Conservation (phyloP, 2,329 filamentous ascomycete genomes). For the Colletotrichum cuscutae region DNA sequence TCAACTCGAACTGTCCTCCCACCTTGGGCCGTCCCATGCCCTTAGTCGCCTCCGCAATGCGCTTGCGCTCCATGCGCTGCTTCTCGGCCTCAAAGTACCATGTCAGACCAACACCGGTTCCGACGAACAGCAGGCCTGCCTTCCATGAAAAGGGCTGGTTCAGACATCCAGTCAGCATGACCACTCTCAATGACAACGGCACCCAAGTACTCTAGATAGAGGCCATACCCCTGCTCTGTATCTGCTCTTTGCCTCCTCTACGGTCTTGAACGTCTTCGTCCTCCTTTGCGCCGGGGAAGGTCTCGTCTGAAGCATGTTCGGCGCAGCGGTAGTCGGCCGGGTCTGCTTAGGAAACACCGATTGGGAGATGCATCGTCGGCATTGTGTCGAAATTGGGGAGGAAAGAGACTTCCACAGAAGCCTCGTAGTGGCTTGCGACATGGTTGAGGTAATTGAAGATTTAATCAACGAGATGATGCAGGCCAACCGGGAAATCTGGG, state of each 20-base stretch:
- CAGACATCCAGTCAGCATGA: constrained; percentile 13
- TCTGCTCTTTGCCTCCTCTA: constrained; percentile 69
- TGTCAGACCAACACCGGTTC: constrained; percentile 79
- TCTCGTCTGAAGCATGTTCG: constrained; percentile 44
- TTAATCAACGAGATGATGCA: background rate
- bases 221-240: constrained; percentile 64
- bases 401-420: constrained; percentile 47
- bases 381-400: constrained; percentile 48
- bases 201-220: background rate
- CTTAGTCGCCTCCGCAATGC: constrained; percentile 91
- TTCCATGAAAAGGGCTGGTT: constrained; percentile 91
- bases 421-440: constrained; percentile 53
- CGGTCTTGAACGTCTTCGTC: constrained; percentile 60
- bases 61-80: constrained; percentile 86
- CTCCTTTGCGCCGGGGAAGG: constrained; percentile 50
- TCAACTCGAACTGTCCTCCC: constrained; percentile 84
- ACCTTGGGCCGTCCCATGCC: constrained; percentile 94
- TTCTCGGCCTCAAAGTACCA: constrained; percentile 97
- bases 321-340: constrained; percentile 47
- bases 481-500: background rate
- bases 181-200: background rate
- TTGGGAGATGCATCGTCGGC: constrained; percentile 55
- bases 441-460: constrained; percentile 37
- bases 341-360: constrained; percentile 46
- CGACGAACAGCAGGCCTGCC: constrained; percentile 85